These are phyloP conservation scores for Coemansia reversa DNA, from an alignment of 192 early-diverging fungal species.

Conservation along the genomic window DNA sequence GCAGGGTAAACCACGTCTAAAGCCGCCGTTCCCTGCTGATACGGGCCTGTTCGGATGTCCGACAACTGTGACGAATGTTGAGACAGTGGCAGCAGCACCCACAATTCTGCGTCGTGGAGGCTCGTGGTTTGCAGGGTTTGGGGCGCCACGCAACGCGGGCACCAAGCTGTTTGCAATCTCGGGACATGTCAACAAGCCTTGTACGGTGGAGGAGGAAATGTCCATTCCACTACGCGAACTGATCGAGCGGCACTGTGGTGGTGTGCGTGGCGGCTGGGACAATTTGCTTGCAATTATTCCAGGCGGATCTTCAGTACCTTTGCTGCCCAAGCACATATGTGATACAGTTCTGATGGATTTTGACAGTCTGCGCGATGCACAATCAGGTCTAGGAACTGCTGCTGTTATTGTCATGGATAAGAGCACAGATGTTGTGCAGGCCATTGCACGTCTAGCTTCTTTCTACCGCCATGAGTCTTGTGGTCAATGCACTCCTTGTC, in stretches of 20 bases:
- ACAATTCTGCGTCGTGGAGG: slow-evolving; percentile 90
- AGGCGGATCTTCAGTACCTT: slow-evolving; percentile 93
- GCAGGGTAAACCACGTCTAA: slow-evolving; percentile 97
- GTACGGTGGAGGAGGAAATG: slow-evolving; percentile 99
- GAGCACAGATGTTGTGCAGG: slow-evolving; percentile 89
- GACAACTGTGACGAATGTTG: slow-evolving; percentile 99
- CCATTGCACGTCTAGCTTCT: slow-evolving; percentile 86
- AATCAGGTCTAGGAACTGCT: slow-evolving; percentile 93
- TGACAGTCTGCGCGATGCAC: slow-evolving; percentile 91
- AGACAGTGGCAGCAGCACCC: slow-evolving; percentile 97
- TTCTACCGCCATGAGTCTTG: slow-evolving; percentile 99
- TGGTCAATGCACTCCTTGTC: slow-evolving; percentile 98
- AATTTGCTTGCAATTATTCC: slow-evolving; percentile 97
- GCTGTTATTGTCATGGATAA: slow-evolving; percentile 99
- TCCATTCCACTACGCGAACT: slow-evolving; percentile 91
- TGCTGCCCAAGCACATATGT: slow-evolving; percentile 81
- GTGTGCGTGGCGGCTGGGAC: slow-evolving; percentile 98
- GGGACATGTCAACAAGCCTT: slow-evolving; percentile 97
- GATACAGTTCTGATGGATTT: slow-evolving; percentile 98
- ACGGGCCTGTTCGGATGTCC: slow-evolving; percentile 98
- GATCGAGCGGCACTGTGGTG: slow-evolving; percentile 93
- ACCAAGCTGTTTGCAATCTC: slow-evolving; percentile 98
- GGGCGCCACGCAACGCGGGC: slow-evolving; percentile 88
- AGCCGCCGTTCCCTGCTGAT: slow-evolving; percentile 99
- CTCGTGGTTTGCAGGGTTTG: slow-evolving; percentile 91